phyloP scores from a whole-genome alignment of 352 stramenopile genomes.

The Phytophthora capsici region DNA sequence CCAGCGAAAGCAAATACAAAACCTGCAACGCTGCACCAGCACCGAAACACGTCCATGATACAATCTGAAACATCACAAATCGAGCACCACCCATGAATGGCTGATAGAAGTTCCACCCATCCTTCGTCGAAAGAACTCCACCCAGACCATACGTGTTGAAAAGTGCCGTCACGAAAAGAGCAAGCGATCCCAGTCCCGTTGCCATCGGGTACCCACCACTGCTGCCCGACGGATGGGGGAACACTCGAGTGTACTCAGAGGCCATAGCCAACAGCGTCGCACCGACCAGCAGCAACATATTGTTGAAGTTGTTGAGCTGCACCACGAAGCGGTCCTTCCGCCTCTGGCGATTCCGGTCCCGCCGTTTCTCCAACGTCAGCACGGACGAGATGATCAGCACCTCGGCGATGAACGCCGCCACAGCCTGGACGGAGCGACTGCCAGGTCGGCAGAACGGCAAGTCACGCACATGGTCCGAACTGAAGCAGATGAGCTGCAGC shows the following conservation, averaged over 20 bases:
- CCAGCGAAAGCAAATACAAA: constrained; percentile 79
- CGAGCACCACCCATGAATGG: constrained; percentile 77
- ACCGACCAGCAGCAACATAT: constrained; percentile 81
- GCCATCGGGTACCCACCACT: constrained; percentile 58
- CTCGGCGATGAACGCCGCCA: constrained; percentile 74
- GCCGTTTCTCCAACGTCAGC: constrained; percentile 61
- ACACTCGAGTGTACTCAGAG: constrained; percentile 65
- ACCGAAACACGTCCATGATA: constrained; percentile 84
- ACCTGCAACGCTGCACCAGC: constrained; percentile 70
- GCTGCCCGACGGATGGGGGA: constrained; percentile 38
- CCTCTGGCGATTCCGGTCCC: constrained; percentile 39
- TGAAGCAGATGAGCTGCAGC: constrained; percentile 49
- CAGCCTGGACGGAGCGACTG: constrained; percentile 59
- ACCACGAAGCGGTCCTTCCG: constrained; percentile 64
- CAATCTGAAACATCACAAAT: constrained; percentile 79
- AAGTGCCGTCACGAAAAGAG: constrained; percentile 75
- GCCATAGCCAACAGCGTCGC: constrained; percentile 63
- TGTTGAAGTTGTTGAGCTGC: constrained; percentile 88
- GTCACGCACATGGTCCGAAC: constrained; percentile 5
- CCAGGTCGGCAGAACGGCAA: constrained; percentile 52
- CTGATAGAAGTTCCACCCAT: constrained; percentile 87
- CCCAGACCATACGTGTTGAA: constrained; percentile 88
- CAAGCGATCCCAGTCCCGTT: constrained; percentile 64
- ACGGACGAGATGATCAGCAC: constrained; percentile 84
- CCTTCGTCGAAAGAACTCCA: constrained; percentile 71